A percentile compares a stretch with the other conserved stretches of the same genome.
phyloP scores from a whole-genome alignment of 805 yeast genomes.

The Saturnispora sanitii region DNA sequence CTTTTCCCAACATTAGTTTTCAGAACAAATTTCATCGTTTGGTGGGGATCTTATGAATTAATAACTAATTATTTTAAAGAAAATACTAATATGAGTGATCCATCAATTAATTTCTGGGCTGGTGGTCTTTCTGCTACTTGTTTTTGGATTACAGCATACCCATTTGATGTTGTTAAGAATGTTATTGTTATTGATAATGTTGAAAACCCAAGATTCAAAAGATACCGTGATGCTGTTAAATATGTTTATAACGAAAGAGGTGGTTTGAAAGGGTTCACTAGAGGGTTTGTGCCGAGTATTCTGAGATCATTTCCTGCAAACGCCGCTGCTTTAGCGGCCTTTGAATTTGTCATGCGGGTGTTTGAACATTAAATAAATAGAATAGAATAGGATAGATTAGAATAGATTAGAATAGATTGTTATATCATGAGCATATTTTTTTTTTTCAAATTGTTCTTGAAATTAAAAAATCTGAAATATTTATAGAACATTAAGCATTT shows the following conservation, averaged over 20 bases:
- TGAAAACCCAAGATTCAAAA: constrained; percentile 56
- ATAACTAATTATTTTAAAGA: constrained; percentile 59
- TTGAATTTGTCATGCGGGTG: constrained; percentile 78
- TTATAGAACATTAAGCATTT: not conserved
- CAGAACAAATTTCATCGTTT: constrained; percentile 75
- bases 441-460: too few relatives aligned
- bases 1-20: constrained; percentile 78
- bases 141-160: constrained; percentile 86
- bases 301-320: constrained; percentile 85
- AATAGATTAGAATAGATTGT: too few relatives aligned
- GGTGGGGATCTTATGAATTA: constrained; percentile 92
- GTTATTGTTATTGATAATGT: constrained; percentile 74
- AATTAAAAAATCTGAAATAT: not conserved
- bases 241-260: constrained; percentile 59
- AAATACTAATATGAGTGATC: constrained; percentile 54
- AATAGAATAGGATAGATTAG: too few relatives aligned
- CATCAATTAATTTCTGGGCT: constrained; percentile 80
- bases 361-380: too few relatives aligned
- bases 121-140: constrained; percentile 84
- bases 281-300: constrained; percentile 74
- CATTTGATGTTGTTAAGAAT: constrained; percentile 82
- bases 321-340: constrained; percentile 86
- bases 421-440: too few relatives aligned
- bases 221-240: constrained; percentile 63
- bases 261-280: constrained; percentile 54